These are phyloP conservation scores for Aspergillus hiratsukae DNA, from an alignment of 2,329 filamentous ascomycete genomes.

Conservation along the genomic window DNA sequence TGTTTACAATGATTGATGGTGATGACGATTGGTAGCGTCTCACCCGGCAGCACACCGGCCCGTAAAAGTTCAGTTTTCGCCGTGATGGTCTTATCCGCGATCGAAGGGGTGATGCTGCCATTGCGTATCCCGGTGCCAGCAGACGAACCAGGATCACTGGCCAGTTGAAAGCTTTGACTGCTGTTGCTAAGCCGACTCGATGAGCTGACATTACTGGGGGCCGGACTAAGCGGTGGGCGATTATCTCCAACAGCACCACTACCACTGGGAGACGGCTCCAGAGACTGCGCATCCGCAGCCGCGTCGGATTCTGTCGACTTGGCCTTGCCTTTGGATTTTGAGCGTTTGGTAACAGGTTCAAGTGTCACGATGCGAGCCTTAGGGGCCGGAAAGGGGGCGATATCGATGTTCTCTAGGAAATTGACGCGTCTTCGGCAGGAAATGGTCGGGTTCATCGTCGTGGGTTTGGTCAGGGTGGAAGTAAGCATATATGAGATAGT, in stretches of 20 bases:
- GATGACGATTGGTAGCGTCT: slow-evolving; percentile 73
- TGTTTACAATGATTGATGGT: slow-evolving; percentile 82
- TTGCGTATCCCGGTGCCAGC: slow-evolving; percentile 35
- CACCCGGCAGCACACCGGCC: slow-evolving; percentile 80
- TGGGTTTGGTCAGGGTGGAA: slow-evolving; percentile 83
- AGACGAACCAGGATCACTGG: slow-evolving; percentile 40
- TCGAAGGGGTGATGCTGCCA: slow-evolving; percentile 49
- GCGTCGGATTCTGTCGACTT: slow-evolving; percentile 44
- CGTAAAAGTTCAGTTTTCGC: slow-evolving; percentile 78
- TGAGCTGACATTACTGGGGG: slow-evolving; percentile 64
- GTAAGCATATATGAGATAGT: slow-evolving; percentile 89
- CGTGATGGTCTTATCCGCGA: slow-evolving; percentile 75
- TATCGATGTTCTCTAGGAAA: slow-evolving; percentile 77
- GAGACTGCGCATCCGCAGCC: slow-evolving; percentile 42
- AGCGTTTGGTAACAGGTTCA: slow-evolving; percentile 73
- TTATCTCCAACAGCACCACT: slow-evolving; percentile 28
- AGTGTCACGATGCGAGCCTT: slow-evolving; percentile 79
- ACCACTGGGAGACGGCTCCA: slow-evolving; percentile 42
- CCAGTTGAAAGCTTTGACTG: slow-evolving; percentile 55
- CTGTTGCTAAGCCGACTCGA: slow-evolving; percentile 66
- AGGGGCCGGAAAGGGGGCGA: slow-evolving; percentile 68
- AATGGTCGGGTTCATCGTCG: slow-evolving; percentile 73
- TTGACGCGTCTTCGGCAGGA: slow-evolving; percentile 78
- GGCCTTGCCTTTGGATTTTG: slow-evolving; percentile 53
- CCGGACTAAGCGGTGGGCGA: slow-evolving; percentile 43